These are phyloP conservation scores for Leccinum disarticulatum DNA, from an alignment of 768 basidiomycete genomes.

Conservation along the genomic window DNA sequence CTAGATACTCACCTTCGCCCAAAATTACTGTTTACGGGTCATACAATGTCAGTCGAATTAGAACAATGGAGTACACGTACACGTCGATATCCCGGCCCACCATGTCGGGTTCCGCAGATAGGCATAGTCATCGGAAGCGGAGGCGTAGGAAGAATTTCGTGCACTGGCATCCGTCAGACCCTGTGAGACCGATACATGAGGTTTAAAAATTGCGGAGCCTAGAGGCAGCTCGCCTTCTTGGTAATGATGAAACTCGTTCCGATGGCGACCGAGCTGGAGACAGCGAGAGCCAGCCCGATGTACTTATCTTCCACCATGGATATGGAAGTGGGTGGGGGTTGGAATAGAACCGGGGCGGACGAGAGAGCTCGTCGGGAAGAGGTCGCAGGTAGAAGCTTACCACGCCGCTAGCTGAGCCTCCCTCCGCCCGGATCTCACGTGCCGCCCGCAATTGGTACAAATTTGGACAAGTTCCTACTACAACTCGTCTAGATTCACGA, in stretches of 20 bases:
- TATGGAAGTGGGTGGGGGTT: constrained; percentile 3
- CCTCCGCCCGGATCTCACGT: constrained; percentile 17
- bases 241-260: constrained; percentile 98
- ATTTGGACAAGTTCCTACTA: constrained; percentile 12
- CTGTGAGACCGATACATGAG: constrained; percentile 40
- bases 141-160: constrained; percentile 45
- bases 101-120: constrained; percentile 92
- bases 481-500: background rate
- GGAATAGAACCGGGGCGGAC: constrained; percentile 6
- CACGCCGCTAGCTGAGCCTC: constrained; percentile 1
- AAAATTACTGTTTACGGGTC: constrained; percentile 68
- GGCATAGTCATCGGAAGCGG: constrained; percentile 77
- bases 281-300: constrained; percentile 86
- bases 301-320: constrained; percentile 90
- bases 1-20: constrained; percentile 73
- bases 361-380: constrained; percentile 2
- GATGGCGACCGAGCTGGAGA: constrained; percentile 82
- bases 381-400: constrained; percentile 7
- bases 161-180: constrained; percentile 86
- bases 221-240: constrained; percentile 72
- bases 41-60: constrained; percentile 8
- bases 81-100: constrained; percentile 94
- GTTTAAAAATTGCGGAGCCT: constrained; percentile 3
- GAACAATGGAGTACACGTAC: constrained; percentile 52
- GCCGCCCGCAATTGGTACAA: constrained; percentile 7